Conservation (phyloP, 2,329 filamentous ascomycete species). For the Elsinoe australis region DNA sequence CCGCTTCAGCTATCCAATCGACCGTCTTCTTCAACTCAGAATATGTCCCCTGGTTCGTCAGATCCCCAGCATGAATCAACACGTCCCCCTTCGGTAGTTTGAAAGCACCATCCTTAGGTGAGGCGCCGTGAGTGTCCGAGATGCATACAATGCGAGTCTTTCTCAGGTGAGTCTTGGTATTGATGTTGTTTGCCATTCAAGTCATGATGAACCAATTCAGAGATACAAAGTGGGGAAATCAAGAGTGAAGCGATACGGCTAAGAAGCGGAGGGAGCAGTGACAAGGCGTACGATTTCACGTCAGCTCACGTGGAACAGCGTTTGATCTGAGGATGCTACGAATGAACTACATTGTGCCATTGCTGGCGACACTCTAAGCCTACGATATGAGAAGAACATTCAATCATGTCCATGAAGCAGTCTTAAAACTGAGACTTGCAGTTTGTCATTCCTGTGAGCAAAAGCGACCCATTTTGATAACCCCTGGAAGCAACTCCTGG, state of each 20-base stretch:
- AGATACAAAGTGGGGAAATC: not conserved
- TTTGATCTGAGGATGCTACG: too few relatives aligned
- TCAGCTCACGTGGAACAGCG: too few relatives aligned
- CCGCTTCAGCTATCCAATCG: conserved; percentile 58
- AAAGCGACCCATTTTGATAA: too few relatives aligned
- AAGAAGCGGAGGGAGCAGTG: not conserved
- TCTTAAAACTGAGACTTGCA: not conserved
- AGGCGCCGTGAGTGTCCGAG: conserved; percentile 66
- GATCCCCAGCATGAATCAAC: conserved; percentile 66
- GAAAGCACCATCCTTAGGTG: conserved; percentile 43
- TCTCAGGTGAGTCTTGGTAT: not conserved
- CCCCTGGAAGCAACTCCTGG: too few relatives aligned
- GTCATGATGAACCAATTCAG: too few relatives aligned
- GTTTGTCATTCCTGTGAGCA: not conserved
- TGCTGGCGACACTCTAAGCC: not conserved
- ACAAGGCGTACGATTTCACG: too few relatives aligned
- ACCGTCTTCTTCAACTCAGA: conserved; percentile 53
- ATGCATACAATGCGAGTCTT: conserved; percentile 65
- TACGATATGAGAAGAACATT: not conserved
- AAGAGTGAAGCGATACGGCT: not conserved
- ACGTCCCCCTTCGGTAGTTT: conserved; percentile 65
- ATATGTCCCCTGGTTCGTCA: conserved; percentile 63
- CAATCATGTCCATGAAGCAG: not conserved
- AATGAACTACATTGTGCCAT: not conserved
- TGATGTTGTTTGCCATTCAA: conserved; percentile 9